Evolutionary conservation across 805 yeast species (phyloP).

Genomic region (Sugiyamaella lignohabitans): DNA sequence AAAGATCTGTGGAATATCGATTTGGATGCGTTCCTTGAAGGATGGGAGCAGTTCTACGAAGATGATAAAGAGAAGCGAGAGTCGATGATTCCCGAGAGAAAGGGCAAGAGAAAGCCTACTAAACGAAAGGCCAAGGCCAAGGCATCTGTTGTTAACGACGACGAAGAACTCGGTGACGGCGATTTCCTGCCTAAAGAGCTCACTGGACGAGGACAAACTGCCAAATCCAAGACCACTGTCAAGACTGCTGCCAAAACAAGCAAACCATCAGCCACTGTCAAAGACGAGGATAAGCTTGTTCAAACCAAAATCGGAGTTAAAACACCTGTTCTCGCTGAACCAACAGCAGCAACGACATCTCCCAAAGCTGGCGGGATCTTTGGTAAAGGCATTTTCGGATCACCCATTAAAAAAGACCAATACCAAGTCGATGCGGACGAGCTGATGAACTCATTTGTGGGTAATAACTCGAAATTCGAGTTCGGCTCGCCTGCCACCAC

Average conservation of each 20-base stretch:
- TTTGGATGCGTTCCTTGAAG: slow-evolving; percentile 60
- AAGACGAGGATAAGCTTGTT: neutral
- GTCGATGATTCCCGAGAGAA: slow-evolving; percentile 36
- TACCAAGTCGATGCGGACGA: neutral
- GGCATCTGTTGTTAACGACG: too few species aligned
- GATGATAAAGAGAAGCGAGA: slow-evolving; percentile 58
- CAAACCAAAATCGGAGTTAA: neutral
- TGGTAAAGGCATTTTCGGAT: neutral
- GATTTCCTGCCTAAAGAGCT: neutral
- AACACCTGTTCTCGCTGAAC: neutral
- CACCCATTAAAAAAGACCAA: neutral
- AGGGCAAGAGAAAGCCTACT: slow-evolving; percentile 36
- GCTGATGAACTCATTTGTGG: neutral
- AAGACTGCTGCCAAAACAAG: neutral
- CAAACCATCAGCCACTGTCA: neutral
- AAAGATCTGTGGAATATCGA: slow-evolving; percentile 87
- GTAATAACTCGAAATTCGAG: neutral
- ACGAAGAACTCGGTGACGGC: slow-evolving; percentile 6
- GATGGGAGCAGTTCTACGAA: slow-evolving; percentile 62
- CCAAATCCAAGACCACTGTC: neutral
- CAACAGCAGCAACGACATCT: neutral
- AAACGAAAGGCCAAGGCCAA: slow-evolving; percentile 21
- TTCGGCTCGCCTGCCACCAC: neutral
- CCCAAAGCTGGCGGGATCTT: neutral
- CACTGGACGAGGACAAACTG: neutral